phyloP scores from a whole-genome alignment of 108 stramenopile species.

The Skeletonema grethae region DNA sequence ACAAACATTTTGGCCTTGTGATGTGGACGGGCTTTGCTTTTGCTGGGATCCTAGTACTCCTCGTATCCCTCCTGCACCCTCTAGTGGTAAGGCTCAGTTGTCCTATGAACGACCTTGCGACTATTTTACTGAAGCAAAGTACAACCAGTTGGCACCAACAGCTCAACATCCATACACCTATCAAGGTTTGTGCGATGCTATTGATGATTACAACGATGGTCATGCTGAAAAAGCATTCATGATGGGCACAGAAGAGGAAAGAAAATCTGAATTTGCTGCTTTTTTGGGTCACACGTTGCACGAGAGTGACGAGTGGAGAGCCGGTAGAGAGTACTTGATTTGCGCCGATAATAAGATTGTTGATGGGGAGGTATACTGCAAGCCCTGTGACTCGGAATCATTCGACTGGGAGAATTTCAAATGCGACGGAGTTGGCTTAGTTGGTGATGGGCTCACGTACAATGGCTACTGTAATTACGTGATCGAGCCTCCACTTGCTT shows the following conservation, averaged over 20 bases:
- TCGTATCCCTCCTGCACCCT: constrained; percentile 45
- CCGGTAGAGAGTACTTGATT: constrained; percentile 43
- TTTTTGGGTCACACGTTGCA: constrained; percentile 43
- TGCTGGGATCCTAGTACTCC: constrained; percentile 45
- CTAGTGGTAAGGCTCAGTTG: constrained; percentile 31
- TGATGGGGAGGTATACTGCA: constrained; percentile 43
- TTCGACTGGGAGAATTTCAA: constrained; percentile 52
- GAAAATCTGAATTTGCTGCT: constrained; percentile 37
- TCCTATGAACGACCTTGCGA: constrained; percentile 46
- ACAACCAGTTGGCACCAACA: constrained; percentile 31
- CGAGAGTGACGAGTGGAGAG: constrained; percentile 47
- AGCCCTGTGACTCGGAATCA: constrained; percentile 40
- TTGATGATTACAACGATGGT: constrained; percentile 45
- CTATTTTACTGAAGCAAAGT: constrained; percentile 41
- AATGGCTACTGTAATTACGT: constrained; percentile 46
- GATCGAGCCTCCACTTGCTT: constrained; percentile 41
- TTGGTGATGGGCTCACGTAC: constrained; percentile 42
- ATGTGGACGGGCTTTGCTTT: constrained; percentile 49
- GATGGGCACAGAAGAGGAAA: constrained; percentile 44
- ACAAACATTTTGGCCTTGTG: constrained; percentile 52
- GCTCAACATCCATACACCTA: constrained; percentile 45
- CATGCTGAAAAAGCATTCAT: constrained; percentile 51
- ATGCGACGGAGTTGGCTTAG: constrained; percentile 39
- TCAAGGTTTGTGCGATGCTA: constrained; percentile 41
- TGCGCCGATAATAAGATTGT: constrained; percentile 42